Conservation (phyloP, 306 rosid genomes). For the Trifolium pratense region DNA sequence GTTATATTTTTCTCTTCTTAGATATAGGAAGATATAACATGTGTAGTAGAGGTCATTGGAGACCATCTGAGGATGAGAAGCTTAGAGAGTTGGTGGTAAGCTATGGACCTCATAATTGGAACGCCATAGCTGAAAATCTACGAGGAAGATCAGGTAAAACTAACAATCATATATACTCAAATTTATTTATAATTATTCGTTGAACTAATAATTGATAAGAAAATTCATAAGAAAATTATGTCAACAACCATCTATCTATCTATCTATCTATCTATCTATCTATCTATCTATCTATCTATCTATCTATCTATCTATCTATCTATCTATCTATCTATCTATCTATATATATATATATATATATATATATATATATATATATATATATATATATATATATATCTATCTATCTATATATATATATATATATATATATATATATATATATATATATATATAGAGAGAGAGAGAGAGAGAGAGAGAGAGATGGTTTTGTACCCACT, state of each 20-base stretch:
- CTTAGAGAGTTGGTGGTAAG: conserved; percentile 85
- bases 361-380: too few species aligned
- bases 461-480: too few species aligned
- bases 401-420: too few species aligned
- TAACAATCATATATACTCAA: conserved; percentile 3
- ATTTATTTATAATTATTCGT: neutral
- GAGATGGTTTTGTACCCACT: too few species aligned
- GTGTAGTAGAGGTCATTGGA: conserved; percentile 99
- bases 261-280: too few species aligned
- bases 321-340: too few species aligned
- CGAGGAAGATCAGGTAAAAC: conserved; percentile 91
- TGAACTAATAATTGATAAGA: neutral
- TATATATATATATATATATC: too few species aligned
- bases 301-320: too few species aligned
- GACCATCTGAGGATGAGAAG: conserved; percentile 92
- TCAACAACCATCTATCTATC: conserved; percentile 12
- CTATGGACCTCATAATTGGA: conserved; percentile 99
- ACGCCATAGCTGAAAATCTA: conserved; percentile 94
- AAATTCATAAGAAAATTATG: neutral
- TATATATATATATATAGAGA: too few species aligned
- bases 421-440: too few species aligned
- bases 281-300: too few species aligned
- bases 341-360: too few species aligned
- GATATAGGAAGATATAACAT: conserved; percentile 41
- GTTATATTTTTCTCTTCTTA: neutral